Base-by-base conservation (phyloP, 148 eudicot species). In the Arctostaphylos glauca region DNA sequence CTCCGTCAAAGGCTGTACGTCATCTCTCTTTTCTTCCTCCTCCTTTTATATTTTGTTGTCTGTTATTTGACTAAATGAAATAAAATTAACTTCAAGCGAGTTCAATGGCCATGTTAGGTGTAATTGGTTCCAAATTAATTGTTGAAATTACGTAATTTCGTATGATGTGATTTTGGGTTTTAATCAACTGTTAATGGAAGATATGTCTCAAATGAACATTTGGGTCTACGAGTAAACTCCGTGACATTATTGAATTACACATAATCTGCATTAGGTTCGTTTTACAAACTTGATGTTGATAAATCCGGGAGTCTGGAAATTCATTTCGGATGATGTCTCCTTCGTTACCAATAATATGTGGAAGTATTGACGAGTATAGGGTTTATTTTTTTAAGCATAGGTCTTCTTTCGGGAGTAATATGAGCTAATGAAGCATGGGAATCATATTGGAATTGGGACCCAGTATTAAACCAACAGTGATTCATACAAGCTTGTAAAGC, bases 1-100 rank as follows among this genome's bases (percentile, higher is more conserved):
- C 91, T 90, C 81, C 92, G 96, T 50, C 86, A 88, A 31, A 87
- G 86, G 44, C 76, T 91, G 95, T 91, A 21, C 83, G 91, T 85
- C 47, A 31, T 46, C 31, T 16, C 21, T 67, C 43, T 23, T 14
- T 48, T 9, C 44, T 21, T 58, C 4, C 31, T 59, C 76, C 16
- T 56, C 31, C 13, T 44, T 64, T 31, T 7, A 15, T 9, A 16
- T 12, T 72, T 48, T 41, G 47, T 73, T 80, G 62, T 50, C 50
- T 75, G 9, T 25, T 75, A 43, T 75, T 75, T 3, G 10, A 13
- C 15, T 50, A 50, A 21, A 52, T 23, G 58, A 52, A 66, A 21
- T 10, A 75, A 5, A 3, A 50, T n/a, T 12, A 14, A 50, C 59
- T 23, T 50, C 19, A 23, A 23, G 19, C 59, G 55, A 75, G 41